Base-by-base conservation (phyloP, 371 early-diverging fungal species). In the Thermomucor indicae-seudaticae region DNA sequence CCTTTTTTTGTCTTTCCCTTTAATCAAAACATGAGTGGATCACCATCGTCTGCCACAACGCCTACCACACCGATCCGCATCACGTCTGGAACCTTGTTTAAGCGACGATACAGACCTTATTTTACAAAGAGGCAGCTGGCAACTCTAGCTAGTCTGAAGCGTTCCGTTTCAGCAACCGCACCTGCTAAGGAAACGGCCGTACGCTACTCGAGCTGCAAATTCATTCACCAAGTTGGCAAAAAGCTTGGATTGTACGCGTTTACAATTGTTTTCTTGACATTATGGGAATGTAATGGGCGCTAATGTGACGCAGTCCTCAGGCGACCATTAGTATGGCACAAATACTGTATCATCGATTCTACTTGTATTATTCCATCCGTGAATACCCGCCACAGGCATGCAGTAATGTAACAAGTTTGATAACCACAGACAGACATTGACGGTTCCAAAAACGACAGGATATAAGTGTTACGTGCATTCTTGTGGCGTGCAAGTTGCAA, bases 401-500 rank as follows among this genome's bases (percentile, higher is more conserved):
- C 43, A 39, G 11, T 29, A 28, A 45, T 23, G 47, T 27, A 46
- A 23, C 41, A 50, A 39, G 39, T n/a, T n/a, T n/a, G n/a, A n/a
- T n/a, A n/a, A n/a, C n/a, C n/a, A n/a, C n/a, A n/a, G n/a, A n/a
- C n/a, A n/a, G n/a, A n/a, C n/a, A n/a, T n/a, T n/a, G 32, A 10
- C 32, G 39, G 28, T 17, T 28, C 1, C 6, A 23, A 40, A 31
- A n/a, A 43, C 49, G 17, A 47, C 62, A 77, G 81, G 83, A 77
- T 57, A 71, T 79, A 30, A 75, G 66, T 35, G 65, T 83, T 27
- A 80, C 88, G 11, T 86, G 86, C 45, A 53, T 90, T 11, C 86
- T 86, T 60, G 89, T 88, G 1, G 86, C 87, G 2, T 82, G 80
- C 23, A 90, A 90, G 48, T 83, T 88, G 47, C 88, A 90, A 47